Evolutionary conservation across 495 filamentous ascomycete genomes (phyloP).

Genomic region (Daldinia loculata): DNA sequence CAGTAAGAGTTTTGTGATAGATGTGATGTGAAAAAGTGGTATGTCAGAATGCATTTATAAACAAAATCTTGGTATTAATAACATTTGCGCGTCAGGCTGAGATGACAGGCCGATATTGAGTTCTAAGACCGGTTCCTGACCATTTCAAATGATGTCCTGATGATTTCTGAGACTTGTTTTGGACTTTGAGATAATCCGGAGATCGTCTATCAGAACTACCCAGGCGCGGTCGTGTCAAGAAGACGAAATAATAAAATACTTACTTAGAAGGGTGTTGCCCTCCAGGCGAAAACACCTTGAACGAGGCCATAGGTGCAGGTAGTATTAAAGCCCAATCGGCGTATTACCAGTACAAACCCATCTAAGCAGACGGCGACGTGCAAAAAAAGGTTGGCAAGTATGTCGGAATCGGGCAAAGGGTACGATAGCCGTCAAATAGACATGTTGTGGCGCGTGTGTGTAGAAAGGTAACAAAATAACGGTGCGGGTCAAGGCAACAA

Average conservation of each 20-base stretch:
- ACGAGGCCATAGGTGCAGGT: neutral
- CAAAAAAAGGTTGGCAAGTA: neutral
- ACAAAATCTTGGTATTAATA: neutral
- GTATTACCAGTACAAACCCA: neutral
- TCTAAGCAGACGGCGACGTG: neutral
- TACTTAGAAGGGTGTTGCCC: neutral
- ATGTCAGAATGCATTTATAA: neutral
- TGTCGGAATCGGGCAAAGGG: neutral
- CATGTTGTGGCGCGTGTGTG: neutral
- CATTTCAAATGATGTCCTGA: no score
- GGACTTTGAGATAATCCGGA: no score
- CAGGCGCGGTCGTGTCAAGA: neutral
- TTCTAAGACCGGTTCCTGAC: no score
- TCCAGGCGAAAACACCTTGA: neutral
- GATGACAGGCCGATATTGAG: no score
- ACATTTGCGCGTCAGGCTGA: no score
- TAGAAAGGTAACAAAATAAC: neutral
- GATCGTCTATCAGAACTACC: no score
- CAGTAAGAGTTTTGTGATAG: slow-evolving; percentile 13
- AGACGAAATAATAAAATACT: neutral
- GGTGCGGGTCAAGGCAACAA: neutral
- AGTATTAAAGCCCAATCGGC: neutral
- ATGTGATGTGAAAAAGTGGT: neutral
- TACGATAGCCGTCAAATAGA: neutral
- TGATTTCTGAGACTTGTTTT: no score